Evolutionary conservation across 257 asterid species (phyloP).

Genomic region (Verbascum thapsus): DNA sequence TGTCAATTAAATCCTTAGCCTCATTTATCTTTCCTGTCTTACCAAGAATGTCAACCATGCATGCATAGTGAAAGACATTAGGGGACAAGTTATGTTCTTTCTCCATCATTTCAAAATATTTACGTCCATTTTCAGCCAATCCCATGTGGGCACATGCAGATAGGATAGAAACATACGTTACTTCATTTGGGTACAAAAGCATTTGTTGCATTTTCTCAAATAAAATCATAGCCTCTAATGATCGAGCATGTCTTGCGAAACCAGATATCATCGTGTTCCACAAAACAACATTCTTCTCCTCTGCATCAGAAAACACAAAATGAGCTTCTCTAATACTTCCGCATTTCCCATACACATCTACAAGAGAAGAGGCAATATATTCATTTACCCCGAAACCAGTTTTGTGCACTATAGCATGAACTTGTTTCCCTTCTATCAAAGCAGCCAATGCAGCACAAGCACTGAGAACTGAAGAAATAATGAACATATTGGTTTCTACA

Average conservation of each 20-base stretch:
- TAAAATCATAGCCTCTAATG: slow-evolving; percentile 72
- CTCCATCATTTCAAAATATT: slow-evolving; percentile 68
- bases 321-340: slow-evolving; percentile 73
- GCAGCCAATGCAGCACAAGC: slow-evolving; percentile 88
- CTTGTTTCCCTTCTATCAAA: slow-evolving; percentile 77
- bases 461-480: slow-evolving; percentile 63
- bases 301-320: slow-evolving; percentile 51
- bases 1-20: slow-evolving; percentile 67
- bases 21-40: slow-evolving; percentile 65
- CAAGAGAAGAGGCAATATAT: slow-evolving; percentile 65
- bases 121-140: slow-evolving; percentile 65
- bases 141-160: slow-evolving; percentile 94
- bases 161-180: slow-evolving; percentile 67
- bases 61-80: slow-evolving; percentile 66
- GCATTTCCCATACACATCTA: slow-evolving; percentile 84
- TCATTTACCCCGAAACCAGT: slow-evolving; percentile 53
- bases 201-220: slow-evolving; percentile 89
- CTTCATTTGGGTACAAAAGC: slow-evolving; percentile 55
- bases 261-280: slow-evolving; percentile 92
- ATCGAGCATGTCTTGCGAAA: slow-evolving; percentile 68
- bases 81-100: slow-evolving; percentile 61
- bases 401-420: slow-evolving; percentile 58
- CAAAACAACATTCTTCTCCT: slow-evolving; percentile 63
- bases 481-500: slow-evolving; percentile 49
- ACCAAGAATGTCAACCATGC: slow-evolving; percentile 91